These are phyloP conservation scores for Pseudoperonospora humuli DNA, from an alignment of 352 stramenopile species.

Conservation along the genomic window DNA sequence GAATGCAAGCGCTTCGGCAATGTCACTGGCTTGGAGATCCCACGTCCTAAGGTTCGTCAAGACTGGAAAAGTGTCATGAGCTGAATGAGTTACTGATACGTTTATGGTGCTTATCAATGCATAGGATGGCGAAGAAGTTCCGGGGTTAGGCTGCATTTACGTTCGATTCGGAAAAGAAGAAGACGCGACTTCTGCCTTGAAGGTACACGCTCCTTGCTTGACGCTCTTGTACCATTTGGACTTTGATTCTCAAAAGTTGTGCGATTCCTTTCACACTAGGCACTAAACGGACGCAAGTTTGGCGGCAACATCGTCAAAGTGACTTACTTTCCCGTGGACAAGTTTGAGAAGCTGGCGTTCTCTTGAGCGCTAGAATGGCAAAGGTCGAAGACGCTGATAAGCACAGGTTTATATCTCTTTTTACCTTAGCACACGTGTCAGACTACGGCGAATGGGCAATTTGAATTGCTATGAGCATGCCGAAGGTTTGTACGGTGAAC, in stretches of 20 bases:
- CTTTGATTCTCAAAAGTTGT: conserved; percentile 4
- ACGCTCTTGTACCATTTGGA: neutral
- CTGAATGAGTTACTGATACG: neutral
- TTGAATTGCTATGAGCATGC: conserved; percentile 6
- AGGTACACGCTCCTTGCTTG: conserved; percentile 33
- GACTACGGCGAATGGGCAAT: conserved; percentile 8
- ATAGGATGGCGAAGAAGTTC: conserved; percentile 49
- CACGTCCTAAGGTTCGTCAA: conserved; percentile 60
- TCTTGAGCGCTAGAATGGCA: conserved; percentile 23
- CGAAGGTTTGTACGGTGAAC: conserved; percentile 31
- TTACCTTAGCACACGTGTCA: conserved; percentile 16
- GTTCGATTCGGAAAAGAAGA: conserved; percentile 58
- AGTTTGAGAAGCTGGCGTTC: conserved; percentile 65
- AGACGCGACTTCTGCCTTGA: conserved; percentile 55
- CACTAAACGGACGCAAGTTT: conserved; percentile 80
- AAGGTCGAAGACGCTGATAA: conserved; percentile 9
- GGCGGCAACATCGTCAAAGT: conserved; percentile 81
- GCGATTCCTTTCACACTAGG: conserved; percentile 23
- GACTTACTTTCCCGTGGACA: conserved; percentile 63
- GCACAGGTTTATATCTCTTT: conserved; percentile 15
- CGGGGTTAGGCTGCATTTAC: conserved; percentile 74
- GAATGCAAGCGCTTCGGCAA: conserved; percentile 84
- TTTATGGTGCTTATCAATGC: conserved; percentile 1
- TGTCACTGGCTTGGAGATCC: conserved; percentile 65
- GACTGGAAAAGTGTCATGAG: neutral